A percentile compares a stretch with the other conserved stretches of the same genome.
Evolutionary conservation across 345 rosid genomes (phyloP).

Genomic region (Cardiospermum halicacabum): DNA sequence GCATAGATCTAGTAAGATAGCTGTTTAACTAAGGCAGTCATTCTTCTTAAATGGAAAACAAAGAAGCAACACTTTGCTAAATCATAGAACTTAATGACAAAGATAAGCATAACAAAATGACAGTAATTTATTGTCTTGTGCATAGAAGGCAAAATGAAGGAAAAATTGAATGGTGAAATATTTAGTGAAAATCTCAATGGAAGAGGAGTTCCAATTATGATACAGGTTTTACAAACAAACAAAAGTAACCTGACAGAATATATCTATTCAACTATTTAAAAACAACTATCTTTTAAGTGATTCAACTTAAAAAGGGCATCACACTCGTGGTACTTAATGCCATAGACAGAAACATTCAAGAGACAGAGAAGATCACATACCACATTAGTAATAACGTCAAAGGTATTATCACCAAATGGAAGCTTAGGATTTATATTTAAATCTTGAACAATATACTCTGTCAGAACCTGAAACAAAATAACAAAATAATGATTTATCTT

Average conservation of each 20-base stretch:
- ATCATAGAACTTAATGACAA: background rate
- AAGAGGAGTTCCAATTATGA: background rate
- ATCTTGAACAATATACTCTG: conserved; percentile 78
- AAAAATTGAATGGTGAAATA: background rate
- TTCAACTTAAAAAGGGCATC: background rate
- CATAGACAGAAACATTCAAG: background rate
- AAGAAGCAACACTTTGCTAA: background rate
- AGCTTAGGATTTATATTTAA: conserved; percentile 66
- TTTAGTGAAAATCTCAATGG: background rate
- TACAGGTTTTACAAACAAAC: background rate
- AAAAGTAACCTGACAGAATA: background rate
- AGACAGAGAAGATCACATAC: conserved; percentile 29
- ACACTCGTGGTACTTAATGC: background rate
- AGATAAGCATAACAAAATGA: background rate
- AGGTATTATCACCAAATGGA: conserved; percentile 78
- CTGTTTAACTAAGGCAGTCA: too few relatives aligned
- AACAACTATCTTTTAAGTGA: background rate
- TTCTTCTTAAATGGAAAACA: background rate
- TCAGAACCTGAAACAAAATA: conserved; percentile 49
- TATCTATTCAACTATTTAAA: background rate
- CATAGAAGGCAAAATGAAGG: background rate
- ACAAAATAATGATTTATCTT: background rate
- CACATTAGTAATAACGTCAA: conserved; percentile 82
- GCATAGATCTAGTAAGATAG: background rate
- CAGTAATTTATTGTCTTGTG: too few relatives aligned